Percentiles rank a stretch among this genome's conserved stretches.
Conservation (phyloP, 2,329 filamentous ascomycete genomes). For the Huntiella abstrusa region DNA sequence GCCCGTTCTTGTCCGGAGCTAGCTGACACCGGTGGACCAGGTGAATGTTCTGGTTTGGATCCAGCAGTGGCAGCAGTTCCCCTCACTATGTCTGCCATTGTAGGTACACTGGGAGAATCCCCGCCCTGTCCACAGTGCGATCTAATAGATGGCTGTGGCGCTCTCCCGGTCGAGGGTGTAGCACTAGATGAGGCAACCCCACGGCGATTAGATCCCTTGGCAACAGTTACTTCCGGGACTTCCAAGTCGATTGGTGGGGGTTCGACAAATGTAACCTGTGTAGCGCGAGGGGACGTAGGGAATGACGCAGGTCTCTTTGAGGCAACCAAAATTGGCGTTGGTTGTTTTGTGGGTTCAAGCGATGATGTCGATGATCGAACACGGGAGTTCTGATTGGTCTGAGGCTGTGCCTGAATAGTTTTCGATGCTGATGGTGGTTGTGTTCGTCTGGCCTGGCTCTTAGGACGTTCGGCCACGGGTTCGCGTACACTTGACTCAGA, state of each 20-base stretch:
- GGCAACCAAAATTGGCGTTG: constrained; percentile 7
- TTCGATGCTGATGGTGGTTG: constrained; percentile 1
- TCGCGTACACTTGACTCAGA: background rate
- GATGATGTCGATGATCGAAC: constrained; percentile 16
- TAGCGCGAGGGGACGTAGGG: constrained; percentile 16
- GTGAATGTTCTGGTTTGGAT: constrained; percentile 5
- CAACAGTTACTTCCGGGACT: background rate
- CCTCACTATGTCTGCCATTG: background rate
- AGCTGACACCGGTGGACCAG: constrained; percentile 17
- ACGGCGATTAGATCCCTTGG: constrained; percentile 7
- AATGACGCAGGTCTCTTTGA: constrained; percentile 22
- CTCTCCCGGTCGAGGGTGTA: constrained; percentile 5
- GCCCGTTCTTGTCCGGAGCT: constrained; percentile 1
- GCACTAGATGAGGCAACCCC: constrained; percentile 8
- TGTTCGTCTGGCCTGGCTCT: background rate
- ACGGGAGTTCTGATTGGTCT: constrained; percentile 12
- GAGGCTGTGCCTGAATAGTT: constrained; percentile 2
- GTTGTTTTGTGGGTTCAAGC: constrained; percentile 11
- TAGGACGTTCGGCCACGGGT: background rate
- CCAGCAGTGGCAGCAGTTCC: background rate
- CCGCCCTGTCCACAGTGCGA: constrained; percentile 8
- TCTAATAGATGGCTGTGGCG: constrained; percentile 6
- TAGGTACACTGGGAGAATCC: background rate
- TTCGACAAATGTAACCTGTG: constrained; percentile 10
- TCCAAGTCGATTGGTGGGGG: background rate